Evolutionary conservation across 345 rosid genomes (phyloP), one percentile per base, ranked within the genome.

Genomic region (Reutealis trisperma): DNA sequence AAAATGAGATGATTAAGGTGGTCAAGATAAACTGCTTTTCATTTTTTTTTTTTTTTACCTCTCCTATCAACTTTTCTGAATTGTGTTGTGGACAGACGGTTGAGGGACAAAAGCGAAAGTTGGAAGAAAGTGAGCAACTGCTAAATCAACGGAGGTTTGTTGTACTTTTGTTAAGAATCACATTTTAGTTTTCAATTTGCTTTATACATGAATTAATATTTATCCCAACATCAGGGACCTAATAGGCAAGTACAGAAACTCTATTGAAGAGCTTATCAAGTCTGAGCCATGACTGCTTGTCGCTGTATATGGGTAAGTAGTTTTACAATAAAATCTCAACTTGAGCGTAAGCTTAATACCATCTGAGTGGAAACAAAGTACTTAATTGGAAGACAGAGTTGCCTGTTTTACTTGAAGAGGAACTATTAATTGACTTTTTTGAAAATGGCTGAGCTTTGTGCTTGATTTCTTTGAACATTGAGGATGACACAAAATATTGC

Each of bases 51-150:
- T 47, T 47, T 18, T 68, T 47, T 21, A 21, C n/a, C 54, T 14
- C 22, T 51, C 0, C 0, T 70, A 54, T 30, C 72, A 15, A 25
- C 1, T 24, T 5, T 15, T 34, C 19, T 57, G 65, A 21, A 41
- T 21, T 54, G 37, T 63, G 44, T 75, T 61, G 77, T 59, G 59
- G 86, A 70, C 77, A 91, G 97, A 91, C 94, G 14, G 92, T 91
- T 51, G 90, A 94, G 79, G 90, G 87, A 67, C 90, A 95, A 84
- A 91, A 90, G 84, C 51, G 73, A 74, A 91, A 89, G 84, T 68
- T 91, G 47, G 97, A 93, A 70, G 92, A 91, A 75, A 84, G 85
- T n/a, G 87, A 84, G 66, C 92, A 85, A 69, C 63, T 87, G 78
- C 84, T 88, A 8, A 84, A 85, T 72, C 92, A 89, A 73, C 77